Percentiles rank a stretch among this genome's conserved stretches.
phyloP scores from a whole-genome alignment of 1,284 basidiomycete species.

The Ceratobasidium papillatum region DNA sequence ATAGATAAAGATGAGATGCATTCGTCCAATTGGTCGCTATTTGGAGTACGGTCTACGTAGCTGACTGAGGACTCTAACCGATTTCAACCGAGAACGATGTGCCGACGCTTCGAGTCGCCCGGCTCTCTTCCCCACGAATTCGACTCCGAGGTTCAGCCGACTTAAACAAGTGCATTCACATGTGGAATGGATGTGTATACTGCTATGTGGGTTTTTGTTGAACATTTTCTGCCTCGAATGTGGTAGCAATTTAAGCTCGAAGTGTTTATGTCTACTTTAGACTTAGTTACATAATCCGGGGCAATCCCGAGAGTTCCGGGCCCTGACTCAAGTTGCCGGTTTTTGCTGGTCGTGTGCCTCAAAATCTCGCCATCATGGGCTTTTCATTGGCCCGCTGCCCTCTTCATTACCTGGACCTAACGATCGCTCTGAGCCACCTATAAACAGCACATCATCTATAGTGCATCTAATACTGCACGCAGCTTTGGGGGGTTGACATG shows the following conservation, averaged over 20 bases:
- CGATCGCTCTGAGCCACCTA: background rate
- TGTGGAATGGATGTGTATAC: background rate
- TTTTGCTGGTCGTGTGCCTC: slow-evolving; percentile 23
- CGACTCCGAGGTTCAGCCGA: background rate
- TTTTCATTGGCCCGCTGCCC: slow-evolving; percentile 12
- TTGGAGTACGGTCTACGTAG: background rate
- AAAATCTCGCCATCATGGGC: slow-evolving; percentile 3
- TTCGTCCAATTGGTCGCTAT: background rate
- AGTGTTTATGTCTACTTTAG: too few relatives aligned
- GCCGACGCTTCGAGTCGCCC: background rate
- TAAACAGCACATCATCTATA: background rate
- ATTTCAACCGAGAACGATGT: background rate
- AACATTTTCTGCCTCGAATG: background rate
- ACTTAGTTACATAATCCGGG: slow-evolving; percentile 7
- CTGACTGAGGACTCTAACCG: background rate
- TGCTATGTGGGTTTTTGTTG: background rate
- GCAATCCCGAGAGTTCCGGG: background rate
- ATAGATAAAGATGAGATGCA: background rate
- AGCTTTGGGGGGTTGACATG: slow-evolving; percentile 57
- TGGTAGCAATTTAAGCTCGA: background rate
- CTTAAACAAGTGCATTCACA: background rate
- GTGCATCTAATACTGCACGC: background rate
- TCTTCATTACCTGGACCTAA: background rate
- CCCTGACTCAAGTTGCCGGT: slow-evolving; percentile 1
- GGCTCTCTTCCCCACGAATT: background rate